A percentile compares a stretch with the other conserved stretches of the same genome.
phyloP scores from a whole-genome alignment of 495 filamentous ascomycete species.

The Aspergillus conjunctus region DNA sequence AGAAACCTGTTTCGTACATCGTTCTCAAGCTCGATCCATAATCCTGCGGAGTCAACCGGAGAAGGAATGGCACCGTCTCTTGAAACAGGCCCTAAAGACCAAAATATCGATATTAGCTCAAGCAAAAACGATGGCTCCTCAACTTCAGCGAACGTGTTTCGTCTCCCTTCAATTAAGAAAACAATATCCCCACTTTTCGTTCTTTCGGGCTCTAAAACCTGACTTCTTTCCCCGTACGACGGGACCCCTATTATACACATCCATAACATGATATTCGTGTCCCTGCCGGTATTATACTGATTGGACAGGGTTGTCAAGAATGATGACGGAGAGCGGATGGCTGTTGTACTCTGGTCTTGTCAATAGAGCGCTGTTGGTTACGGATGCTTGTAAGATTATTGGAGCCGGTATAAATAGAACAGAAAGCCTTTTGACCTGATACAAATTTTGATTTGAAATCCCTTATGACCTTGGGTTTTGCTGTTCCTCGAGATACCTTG shows the following conservation, averaged over 20 bases:
- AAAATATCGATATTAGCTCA: neutral
- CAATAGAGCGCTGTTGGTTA: too few relatives aligned
- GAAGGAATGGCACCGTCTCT: neutral
- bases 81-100: neutral
- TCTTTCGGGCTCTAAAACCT: neutral
- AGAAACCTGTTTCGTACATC: neutral
- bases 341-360: too few relatives aligned
- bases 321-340: too few relatives aligned
- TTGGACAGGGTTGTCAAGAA: too few relatives aligned
- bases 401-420: too few relatives aligned
- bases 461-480: too few relatives aligned
- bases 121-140: neutral
- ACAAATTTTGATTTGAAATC: too few relatives aligned
- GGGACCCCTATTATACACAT: neutral
- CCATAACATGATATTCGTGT: neutral
- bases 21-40: neutral
- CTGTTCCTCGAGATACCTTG: too few relatives aligned
- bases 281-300: neutral
- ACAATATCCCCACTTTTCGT: conserved; percentile 16
- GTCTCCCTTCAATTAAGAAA: conserved; percentile 21
- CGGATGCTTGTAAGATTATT: too few relatives aligned
- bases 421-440: too few relatives aligned
- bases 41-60: neutral
- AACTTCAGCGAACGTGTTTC: conserved; percentile 6
- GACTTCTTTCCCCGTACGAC: neutral